These are phyloP conservation scores for Phytophthora syringae DNA, from an alignment of 352 stramenopile species.

Conservation along the genomic window DNA sequence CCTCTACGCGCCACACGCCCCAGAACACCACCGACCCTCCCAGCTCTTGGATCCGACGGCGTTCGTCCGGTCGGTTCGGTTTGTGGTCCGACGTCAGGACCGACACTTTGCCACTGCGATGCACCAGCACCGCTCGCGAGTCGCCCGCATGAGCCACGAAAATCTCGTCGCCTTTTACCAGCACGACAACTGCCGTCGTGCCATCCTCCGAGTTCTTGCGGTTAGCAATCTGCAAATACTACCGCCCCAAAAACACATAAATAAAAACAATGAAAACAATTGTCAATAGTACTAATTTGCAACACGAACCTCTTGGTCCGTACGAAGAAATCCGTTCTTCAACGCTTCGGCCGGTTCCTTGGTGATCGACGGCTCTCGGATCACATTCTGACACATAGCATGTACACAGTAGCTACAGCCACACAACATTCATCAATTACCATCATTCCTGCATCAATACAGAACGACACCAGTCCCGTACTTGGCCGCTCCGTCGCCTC, in stretches of 20 bases:
- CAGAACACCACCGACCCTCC: conserved; percentile 92
- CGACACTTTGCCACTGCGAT: conserved; percentile 76
- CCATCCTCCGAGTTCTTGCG: conserved; percentile 87
- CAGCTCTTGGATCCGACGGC: conserved; percentile 86
- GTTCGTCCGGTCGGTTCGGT: conserved; percentile 91
- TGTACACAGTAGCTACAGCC: conserved; percentile 77
- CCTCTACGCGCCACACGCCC: conserved; percentile 94
- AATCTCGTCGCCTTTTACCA: conserved; percentile 77
- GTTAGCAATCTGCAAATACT: conserved; percentile 89
- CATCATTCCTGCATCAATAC: conserved; percentile 7
- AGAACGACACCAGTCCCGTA: conserved; percentile 41
- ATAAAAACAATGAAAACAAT: neutral
- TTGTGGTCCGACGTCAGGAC: conserved; percentile 91
- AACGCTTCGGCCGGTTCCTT: conserved; percentile 74
- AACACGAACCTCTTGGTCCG: conserved; percentile 68
- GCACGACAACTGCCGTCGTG: conserved; percentile 88
- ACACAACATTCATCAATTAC: neutral
- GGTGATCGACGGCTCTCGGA: conserved; percentile 66
- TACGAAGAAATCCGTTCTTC: conserved; percentile 83
- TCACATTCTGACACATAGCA: conserved; percentile 85
- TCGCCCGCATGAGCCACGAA: conserved; percentile 92
- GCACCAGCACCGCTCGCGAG: conserved; percentile 89
- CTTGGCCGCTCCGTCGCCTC: conserved; percentile 89
- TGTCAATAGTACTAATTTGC: neutral
- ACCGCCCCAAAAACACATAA: neutral